phyloP scores from a whole-genome alignment of 345 rosid genomes.

The Salix caprea region DNA sequence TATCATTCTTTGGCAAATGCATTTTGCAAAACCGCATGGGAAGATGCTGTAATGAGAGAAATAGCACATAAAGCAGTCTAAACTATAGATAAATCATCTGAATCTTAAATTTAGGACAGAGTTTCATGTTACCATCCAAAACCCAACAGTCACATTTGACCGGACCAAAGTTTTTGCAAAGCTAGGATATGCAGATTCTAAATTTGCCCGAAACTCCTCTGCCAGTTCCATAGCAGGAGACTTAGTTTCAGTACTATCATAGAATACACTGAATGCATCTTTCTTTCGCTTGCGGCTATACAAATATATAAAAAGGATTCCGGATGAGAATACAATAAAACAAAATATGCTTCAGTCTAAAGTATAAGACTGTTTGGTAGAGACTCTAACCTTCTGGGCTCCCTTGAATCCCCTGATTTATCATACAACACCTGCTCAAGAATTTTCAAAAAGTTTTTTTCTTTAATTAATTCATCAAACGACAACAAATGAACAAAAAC shows the following conservation, averaged over 20 bases:
- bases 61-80: not conserved
- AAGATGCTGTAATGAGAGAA: slow-evolving; percentile 35
- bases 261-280: slow-evolving; percentile 23
- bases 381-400: slow-evolving; percentile 30
- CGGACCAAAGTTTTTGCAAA: slow-evolving; percentile 39
- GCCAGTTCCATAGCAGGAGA: slow-evolving; percentile 37
- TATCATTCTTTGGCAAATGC: slow-evolving; percentile 38
- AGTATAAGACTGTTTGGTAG: not conserved
- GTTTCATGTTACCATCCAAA: slow-evolving; percentile 39
- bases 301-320: not conserved
- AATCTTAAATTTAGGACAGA: slow-evolving; percentile 10
- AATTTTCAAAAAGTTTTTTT: not conserved
- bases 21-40: slow-evolving; percentile 47
- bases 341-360: not conserved
- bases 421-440: slow-evolving; percentile 29
- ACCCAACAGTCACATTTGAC: slow-evolving; percentile 41
- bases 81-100: not conserved
- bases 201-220: slow-evolving; percentile 31
- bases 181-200: slow-evolving; percentile 35
- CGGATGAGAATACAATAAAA: not conserved
- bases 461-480: not conserved
- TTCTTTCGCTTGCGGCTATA: slow-evolving; percentile 32
- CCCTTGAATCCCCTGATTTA: slow-evolving; percentile 23
- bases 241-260: slow-evolving; percentile 17
- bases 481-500: not conserved